These are phyloP conservation scores for Rhytidhysteron rufulum DNA, from an alignment of 2,329 filamentous ascomycete genomes.

Conservation along the genomic window DNA sequence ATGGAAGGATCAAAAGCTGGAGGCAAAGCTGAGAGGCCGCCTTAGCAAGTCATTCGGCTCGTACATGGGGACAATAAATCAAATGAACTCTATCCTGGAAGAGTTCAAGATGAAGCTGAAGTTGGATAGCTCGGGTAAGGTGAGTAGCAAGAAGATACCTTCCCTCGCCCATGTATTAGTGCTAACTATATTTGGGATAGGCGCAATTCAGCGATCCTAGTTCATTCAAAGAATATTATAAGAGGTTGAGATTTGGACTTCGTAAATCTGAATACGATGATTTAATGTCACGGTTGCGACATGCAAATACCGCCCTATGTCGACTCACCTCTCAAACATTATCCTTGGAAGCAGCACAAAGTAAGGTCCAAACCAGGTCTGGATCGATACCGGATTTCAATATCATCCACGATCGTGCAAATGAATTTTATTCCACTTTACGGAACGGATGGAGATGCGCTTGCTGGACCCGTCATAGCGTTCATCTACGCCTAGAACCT, in stretches of 20 bases:
- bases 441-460: constrained; percentile 18
- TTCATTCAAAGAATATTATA: constrained; percentile 25
- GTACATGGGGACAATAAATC: constrained; percentile 13
- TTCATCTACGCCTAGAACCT: constrained; percentile 19
- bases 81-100: constrained; percentile 7
- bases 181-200: constrained; percentile 4
- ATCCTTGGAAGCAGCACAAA: constrained; percentile 12
- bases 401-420: constrained; percentile 14
- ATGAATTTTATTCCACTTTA: constrained; percentile 16
- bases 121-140: constrained; percentile 13
- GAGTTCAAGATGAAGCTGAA: constrained; percentile 15
- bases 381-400: constrained; percentile 17
- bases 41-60: constrained; percentile 12
- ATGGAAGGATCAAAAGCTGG: constrained; percentile 17
- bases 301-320: constrained; percentile 16
- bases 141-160: not conserved
- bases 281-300: constrained; percentile 17
- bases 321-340: constrained; percentile 21
- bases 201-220: constrained; percentile 17
- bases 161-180: not conserved
- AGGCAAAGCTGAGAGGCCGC: constrained; percentile 11
- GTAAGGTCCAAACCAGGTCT: constrained; percentile 1
- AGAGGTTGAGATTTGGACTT: constrained; percentile 25
- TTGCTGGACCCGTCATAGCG: constrained; percentile 20
- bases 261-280: constrained; percentile 22